phyloP scores from a whole-genome alignment of 768 basidiomycete species.

The Roridomyces roridus region DNA sequence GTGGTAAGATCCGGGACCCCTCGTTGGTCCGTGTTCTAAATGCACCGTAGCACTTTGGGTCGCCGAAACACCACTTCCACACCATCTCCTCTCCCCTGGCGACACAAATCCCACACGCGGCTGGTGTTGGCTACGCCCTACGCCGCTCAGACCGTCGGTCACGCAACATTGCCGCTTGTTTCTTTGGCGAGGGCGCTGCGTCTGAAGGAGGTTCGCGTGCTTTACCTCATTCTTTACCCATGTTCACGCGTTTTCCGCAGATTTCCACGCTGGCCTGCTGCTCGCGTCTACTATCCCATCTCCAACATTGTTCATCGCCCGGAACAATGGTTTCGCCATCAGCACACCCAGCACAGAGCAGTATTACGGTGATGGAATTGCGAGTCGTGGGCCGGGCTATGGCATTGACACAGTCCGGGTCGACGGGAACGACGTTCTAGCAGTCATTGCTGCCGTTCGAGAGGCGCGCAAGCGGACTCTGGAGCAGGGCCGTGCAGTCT shows the following conservation, averaged over 20 bases:
- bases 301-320: conserved; percentile 75
- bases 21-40: no score
- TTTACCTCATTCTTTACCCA: not conserved
- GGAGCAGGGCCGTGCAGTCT: conserved; percentile 79
- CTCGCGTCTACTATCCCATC: conserved; percentile 79
- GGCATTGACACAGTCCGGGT: conserved; percentile 88
- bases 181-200: conserved; percentile 93
- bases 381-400: conserved; percentile 89
- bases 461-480: conserved; percentile 77
- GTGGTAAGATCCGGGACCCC: conserved; percentile 59
- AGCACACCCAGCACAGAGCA: conserved; percentile 91
- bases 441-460: conserved; percentile 75
- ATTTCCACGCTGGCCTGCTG: conserved; percentile 92
- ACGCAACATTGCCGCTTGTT: conserved; percentile 84
- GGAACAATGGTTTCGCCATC: conserved; percentile 94
- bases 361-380: conserved; percentile 92
- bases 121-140: conserved; percentile 90
- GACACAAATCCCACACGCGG: conserved; percentile 95
- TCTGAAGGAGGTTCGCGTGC: conserved; percentile 75
- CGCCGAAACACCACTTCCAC: conserved; percentile 84
- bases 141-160: conserved; percentile 73
- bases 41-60: conserved; percentile 80
- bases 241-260: conserved; percentile 41
- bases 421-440: conserved; percentile 92
- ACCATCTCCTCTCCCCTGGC: conserved; percentile 93